phyloP scores from a whole-genome alignment of 1,284 basidiomycete species.

The Naganishia sp. region DNA sequence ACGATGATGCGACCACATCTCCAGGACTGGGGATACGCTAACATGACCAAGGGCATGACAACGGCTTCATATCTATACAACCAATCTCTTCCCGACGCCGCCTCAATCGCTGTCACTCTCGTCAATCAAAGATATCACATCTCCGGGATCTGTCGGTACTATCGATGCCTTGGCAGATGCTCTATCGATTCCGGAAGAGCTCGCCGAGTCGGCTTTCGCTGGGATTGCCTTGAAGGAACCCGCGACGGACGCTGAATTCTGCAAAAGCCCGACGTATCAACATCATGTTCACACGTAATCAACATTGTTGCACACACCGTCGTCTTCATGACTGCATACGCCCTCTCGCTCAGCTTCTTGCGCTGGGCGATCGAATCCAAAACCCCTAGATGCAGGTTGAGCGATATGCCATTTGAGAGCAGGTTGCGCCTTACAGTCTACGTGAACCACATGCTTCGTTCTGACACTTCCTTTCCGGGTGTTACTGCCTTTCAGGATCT shows the following conservation, averaged over 20 bases:
- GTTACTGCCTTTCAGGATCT: conserved; percentile 46
- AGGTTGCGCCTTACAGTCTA: conserved; percentile 46
- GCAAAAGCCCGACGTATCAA: background rate
- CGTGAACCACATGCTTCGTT: conserved; percentile 45
- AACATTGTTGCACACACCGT: background rate
- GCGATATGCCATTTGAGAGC: background rate
- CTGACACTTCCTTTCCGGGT: conserved; percentile 37
- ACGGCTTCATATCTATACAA: no score
- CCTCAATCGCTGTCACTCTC: background rate
- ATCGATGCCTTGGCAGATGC: background rate
- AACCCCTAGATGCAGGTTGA: conserved; percentile 40
- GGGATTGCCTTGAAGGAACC: no score
- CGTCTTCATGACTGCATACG: conserved; percentile 44
- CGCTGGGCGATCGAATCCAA: conserved; percentile 47
- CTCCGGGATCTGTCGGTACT: background rate
- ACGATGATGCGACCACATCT: no score
- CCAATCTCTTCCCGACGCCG: no score
- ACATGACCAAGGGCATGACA: no score
- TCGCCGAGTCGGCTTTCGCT: background rate
- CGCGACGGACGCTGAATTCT: background rate
- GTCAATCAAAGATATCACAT: background rate
- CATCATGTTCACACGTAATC: background rate
- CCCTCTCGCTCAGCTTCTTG: conserved; percentile 44
- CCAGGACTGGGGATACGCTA: no score
- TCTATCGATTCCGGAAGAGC: background rate